Evolutionary conservation across 768 basidiomycete genomes (phyloP), one percentile per base, ranked within the genome.

Genomic region (Sarcomyxa edulis): DNA sequence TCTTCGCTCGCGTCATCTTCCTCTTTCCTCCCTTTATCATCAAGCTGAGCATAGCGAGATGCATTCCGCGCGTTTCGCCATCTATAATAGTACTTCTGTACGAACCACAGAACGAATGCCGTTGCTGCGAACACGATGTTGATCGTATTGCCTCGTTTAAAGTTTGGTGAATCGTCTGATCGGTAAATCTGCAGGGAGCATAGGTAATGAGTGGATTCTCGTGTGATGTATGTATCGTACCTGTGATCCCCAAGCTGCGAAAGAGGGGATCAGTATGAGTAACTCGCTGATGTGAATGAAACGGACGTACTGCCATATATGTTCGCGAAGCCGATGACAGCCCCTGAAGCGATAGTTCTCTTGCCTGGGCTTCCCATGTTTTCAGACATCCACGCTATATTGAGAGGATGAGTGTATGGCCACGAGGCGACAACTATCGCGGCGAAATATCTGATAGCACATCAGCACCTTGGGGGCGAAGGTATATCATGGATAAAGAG

Each of bases 351-450:
- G 1, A 65, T 52, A 2, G 60, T 65, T 15, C 58, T 44, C 43
- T 60, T 62, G 12, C 60, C 60, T 19, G 58, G 43, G 40, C 57
- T 60, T 50, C 57, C 62, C 2, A 61, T 64, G 35, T 65, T 65
- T 42, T 65, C 64, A 0, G 62, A 58, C 55, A 65, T 61, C 64
- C 64, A 65, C 1, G 62, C 64, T 28, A 65, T 59, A 32, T 64
- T 65, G 23, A 65, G 40, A 2, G 64, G 64, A 46, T 65, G 62
- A 3, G 61, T 62, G 12, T 58, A 60, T 1, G 64, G 64, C 64
- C 64, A 65, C 2, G 58, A 57, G 7, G 62, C 60, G 0, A 64
- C 55, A 26, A 64, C 44, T 2, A 64, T 45, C 2, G 59, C 64
- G 6, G 62, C 62, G 23, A 61, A 49, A 32, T 65, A 52, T 36